phyloP scores from a whole-genome alignment of 176 grass and related monocot genomes.

The Metroxylon sagu region DNA sequence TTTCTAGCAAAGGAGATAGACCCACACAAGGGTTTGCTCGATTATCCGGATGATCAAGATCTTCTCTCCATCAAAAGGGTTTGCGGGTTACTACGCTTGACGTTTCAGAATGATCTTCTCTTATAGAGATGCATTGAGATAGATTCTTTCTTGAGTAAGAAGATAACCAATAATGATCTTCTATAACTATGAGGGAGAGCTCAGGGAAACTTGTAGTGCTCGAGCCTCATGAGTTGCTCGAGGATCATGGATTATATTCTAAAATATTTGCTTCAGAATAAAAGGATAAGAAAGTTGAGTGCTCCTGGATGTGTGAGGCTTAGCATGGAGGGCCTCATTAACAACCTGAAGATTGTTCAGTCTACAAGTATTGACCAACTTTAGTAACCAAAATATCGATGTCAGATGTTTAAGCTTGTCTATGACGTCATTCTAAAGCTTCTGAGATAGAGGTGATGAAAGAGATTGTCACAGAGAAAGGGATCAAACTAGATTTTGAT shows the following conservation, averaged over 20 bases:
- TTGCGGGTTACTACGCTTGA: constrained; percentile 38
- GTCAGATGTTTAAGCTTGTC: no score
- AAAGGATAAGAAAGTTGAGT: constrained; percentile 36
- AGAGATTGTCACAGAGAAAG: constrained; percentile 74
- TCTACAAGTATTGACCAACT: no score
- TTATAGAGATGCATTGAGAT: constrained; percentile 63
- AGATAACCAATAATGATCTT: constrained; percentile 49
- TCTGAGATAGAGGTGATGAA: constrained; percentile 21
- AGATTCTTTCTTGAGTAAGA: constrained; percentile 32
- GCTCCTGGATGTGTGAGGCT: no score
- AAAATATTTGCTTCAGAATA: constrained; percentile 48
- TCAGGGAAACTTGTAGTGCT: constrained; percentile 37
- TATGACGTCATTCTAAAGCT: no score
- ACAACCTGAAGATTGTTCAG: no score
- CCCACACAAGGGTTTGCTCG: constrained; percentile 48
- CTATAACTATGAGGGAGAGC: constrained; percentile 36
- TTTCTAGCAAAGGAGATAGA: constrained; percentile 18
- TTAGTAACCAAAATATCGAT: no score
- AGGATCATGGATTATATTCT: constrained; percentile 70
- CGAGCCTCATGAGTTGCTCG: constrained; percentile 39
- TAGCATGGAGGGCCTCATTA: no score
- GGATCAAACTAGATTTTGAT: constrained; percentile 40
- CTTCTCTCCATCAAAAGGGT: constrained; percentile 56
- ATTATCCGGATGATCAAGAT: constrained; percentile 47
- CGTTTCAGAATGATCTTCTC: constrained; percentile 34